A percentile compares a stretch with the other conserved stretches of the same genome.
These are phyloP conservation scores for Didymellaceae sp. DNA, from an alignment of 2,329 filamentous ascomycete species.

Conservation along the genomic window DNA sequence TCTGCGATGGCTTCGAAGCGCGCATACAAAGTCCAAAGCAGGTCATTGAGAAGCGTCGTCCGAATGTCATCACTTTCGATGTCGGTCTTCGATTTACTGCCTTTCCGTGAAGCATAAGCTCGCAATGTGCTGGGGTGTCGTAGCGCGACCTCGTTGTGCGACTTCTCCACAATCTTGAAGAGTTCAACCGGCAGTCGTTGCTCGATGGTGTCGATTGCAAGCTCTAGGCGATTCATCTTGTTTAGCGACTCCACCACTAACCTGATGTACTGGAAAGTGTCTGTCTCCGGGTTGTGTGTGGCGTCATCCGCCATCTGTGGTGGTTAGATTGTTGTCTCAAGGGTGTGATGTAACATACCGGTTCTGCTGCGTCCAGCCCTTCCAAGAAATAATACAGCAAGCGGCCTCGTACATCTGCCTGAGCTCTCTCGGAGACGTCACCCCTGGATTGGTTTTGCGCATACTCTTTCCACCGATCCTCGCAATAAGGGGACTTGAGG, in stretches of 20 bases:
- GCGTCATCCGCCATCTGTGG: conserved; percentile 77
- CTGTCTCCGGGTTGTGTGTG: conserved; percentile 89
- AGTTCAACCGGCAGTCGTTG: conserved; percentile 92
- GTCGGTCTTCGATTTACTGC: conserved; percentile 64
- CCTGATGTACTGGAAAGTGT: conserved; percentile 92
- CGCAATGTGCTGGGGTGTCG: conserved; percentile 83
- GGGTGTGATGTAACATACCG: conserved; percentile 27
- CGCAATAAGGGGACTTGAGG: conserved; percentile 95
- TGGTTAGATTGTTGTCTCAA: conserved; percentile 28
- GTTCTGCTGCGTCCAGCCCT: conserved; percentile 59
- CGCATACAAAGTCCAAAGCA: conserved; percentile 89
- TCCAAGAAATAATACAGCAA: conserved; percentile 64
- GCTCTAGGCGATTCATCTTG: conserved; percentile 83
- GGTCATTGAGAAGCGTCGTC: conserved; percentile 85
- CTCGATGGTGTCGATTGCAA: conserved; percentile 87
- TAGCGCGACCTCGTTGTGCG: conserved; percentile 90
- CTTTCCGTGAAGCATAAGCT: conserved; percentile 58
- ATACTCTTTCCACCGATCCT: conserved; percentile 90
- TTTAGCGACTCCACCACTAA: conserved; percentile 88
- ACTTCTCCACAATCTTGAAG: conserved; percentile 92
- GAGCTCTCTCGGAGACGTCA: conserved; percentile 40
- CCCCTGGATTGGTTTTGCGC: conserved; percentile 67
- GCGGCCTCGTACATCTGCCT: conserved; percentile 55
- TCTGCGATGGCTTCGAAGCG: conserved; percentile 98
- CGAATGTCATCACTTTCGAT: conserved; percentile 75